Base-by-base conservation (phyloP, 805 yeast genomes). In the Candida krabiensis region DNA sequence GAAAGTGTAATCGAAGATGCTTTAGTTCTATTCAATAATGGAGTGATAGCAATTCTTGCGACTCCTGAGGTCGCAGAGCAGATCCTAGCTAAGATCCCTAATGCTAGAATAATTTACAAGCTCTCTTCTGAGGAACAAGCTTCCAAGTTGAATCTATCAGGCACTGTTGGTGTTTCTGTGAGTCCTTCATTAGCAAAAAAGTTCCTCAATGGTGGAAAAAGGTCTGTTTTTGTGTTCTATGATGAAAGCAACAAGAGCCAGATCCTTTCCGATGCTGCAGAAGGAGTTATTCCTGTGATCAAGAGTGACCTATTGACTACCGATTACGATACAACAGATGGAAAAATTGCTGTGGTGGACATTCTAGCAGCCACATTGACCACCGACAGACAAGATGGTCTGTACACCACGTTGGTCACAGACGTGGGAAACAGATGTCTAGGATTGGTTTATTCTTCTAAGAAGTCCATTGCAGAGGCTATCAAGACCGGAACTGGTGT, bases 391-490 rank as follows among this genome's bases (percentile, higher is more conserved):
- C 67, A 73, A 4, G 99, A 93, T 61, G 91, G 89, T 0, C 72
- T 91, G 29, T 90, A 66, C 66, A 76, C 97, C 9, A 87, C 99
- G 1, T 68, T 93, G 37, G 95, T 93, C 28, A 78, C 81, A 14
- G 88, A 84, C 49, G 50, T 60, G 24, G 69, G 80, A 39, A 80
- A 86, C 41, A 82, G 81, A 40, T 80, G 90, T 1, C 70, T 93
- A 36, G 99, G 99, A 4, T 72, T 91, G 19, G 97, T 91, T 8
- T 93, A 89, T 66, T 91, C 98, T 0, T 87, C 96, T 0, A 64
- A 64, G 28, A 89, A 84, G 51, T 86, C 96, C 23, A 79, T 93
- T 53, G 65, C 75, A 30, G 90, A 85, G 53, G 93, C 98, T 9
- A 76, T 93, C 50, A 78, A 77, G 43, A 83, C 86, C 16, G 75